Conservation (phyloP, 1,284 basidiomycete species). For the Flammula alnicola region DNA sequence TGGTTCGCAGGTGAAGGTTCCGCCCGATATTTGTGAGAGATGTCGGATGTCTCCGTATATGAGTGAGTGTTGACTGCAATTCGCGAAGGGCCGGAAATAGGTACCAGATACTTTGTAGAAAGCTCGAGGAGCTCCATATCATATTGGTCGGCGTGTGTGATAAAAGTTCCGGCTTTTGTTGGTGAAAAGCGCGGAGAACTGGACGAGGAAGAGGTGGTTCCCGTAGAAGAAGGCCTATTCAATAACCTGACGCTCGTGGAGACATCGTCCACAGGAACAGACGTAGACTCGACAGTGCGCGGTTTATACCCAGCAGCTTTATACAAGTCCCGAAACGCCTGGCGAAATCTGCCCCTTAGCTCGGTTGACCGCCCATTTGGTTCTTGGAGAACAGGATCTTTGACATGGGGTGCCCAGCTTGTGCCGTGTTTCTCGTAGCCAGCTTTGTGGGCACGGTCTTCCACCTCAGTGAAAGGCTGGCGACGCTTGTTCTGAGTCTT, state of each 20-base stretch:
- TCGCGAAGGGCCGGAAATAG: too few species aligned
- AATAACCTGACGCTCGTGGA: constrained; percentile 33
- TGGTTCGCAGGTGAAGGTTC: too few species aligned
- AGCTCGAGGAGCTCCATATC: too few species aligned
- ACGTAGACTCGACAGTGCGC: constrained; percentile 49
- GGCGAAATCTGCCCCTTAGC: constrained; percentile 85
- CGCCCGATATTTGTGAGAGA: too few species aligned
- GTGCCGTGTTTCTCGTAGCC: constrained; percentile 91
- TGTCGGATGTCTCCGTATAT: too few species aligned
- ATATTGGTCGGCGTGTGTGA: too few species aligned
- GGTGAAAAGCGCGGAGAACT: constrained; percentile 4
- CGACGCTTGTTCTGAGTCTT: constrained; percentile 84
- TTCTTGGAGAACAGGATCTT: constrained; percentile 83
- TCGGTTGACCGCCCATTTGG: constrained; percentile 85
- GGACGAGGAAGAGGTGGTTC: constrained; percentile 12
- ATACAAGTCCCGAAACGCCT: constrained; percentile 88
- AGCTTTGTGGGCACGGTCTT: constrained; percentile 83
- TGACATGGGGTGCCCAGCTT: constrained; percentile 88
- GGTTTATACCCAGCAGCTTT: constrained; percentile 86
- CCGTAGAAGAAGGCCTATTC: constrained; percentile 31
- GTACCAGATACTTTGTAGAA: too few species aligned
- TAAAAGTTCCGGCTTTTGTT: too few species aligned
- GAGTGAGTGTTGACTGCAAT: too few species aligned
- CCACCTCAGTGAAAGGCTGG: constrained; percentile 84
- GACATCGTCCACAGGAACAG: constrained; percentile 33